These are phyloP conservation scores for Zelonia costaricensis DNA, from an alignment of 208 protist genomes.

Conservation along the genomic window DNA sequence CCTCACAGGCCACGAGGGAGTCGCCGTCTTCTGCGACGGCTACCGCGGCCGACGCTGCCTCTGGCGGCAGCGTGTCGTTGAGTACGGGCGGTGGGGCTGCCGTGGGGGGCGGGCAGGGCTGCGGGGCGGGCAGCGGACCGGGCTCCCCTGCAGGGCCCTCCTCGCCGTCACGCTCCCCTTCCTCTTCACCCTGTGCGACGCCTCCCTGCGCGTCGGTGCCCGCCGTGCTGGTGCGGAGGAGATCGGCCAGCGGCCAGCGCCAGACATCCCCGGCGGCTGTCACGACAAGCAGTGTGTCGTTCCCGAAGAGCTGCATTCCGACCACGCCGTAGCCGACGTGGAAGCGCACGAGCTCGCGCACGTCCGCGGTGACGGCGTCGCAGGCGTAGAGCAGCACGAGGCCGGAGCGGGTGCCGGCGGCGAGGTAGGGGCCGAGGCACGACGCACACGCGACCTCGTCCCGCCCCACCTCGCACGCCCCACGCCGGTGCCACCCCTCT, in stretches of 20 bases:
- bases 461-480: conserved; percentile 3
- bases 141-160: conserved; percentile 3
- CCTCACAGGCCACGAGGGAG: too few relatives aligned
- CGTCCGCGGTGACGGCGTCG: conserved; percentile 22
- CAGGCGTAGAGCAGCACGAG: conserved; percentile 68
- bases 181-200: conserved; percentile 8
- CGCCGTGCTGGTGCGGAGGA: conserved; percentile 26
- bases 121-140: conserved; percentile 8
- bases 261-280: conserved; percentile 82
- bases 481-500: conserved; percentile 14
- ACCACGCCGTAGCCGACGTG: conserved; percentile 82
- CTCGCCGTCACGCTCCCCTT: conserved; percentile 19
- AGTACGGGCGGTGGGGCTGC: too few relatives aligned
- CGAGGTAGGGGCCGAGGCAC: conserved; percentile 50
- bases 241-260: conserved; percentile 71
- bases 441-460: conserved; percentile 58
- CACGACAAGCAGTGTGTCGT: conserved; percentile 68
- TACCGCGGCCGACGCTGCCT: too few relatives aligned
- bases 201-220: not conserved
- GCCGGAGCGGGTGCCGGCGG: conserved; percentile 65
- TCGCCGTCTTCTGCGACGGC: too few relatives aligned
- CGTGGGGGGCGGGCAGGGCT: too few relatives aligned
- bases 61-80: too few relatives aligned
- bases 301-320: conserved; percentile 60
- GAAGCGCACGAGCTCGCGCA: conserved; percentile 72